Evolutionary conservation across 228 moss, liverwort and hornwort species (phyloP).

Genomic region (Sphagnum magellanicum): DNA sequence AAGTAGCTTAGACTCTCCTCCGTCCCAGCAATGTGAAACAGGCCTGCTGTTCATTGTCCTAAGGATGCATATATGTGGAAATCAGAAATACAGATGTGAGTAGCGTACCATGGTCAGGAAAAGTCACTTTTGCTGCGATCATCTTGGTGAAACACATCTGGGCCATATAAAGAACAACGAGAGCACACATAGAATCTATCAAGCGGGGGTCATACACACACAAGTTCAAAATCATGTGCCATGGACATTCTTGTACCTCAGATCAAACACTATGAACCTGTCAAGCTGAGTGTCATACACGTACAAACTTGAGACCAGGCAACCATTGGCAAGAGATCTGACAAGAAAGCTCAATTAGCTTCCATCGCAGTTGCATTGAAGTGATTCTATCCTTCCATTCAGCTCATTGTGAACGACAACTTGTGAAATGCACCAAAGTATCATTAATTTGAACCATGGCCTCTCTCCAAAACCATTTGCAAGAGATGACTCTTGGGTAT

Average conservation of each 20-base stretch:
- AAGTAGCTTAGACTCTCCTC: slow-evolving; percentile 56
- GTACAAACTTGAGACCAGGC: slow-evolving; percentile 28
- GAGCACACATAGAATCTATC: neutral
- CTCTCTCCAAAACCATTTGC: neutral
- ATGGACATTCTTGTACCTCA: slow-evolving; percentile 20
- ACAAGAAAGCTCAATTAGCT: slow-evolving; percentile 71
- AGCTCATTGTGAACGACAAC: slow-evolving; percentile 27
- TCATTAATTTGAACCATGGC: neutral
- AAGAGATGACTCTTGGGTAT: too few species aligned
- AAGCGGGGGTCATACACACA: neutral
- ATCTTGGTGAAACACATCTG: neutral
- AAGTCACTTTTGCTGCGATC: neutral
- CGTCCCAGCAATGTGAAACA: slow-evolving; percentile 83
- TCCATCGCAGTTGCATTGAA: slow-evolving; percentile 70
- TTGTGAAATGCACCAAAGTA: slow-evolving; percentile 16
- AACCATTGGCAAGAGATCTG: slow-evolving; percentile 16
- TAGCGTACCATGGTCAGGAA: too few species aligned
- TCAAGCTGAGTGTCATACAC: slow-evolving; percentile 72
- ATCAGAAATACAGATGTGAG: too few species aligned
- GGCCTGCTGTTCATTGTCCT: slow-evolving; percentile 32
- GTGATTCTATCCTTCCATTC: slow-evolving; percentile 35
- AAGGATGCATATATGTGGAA: neutral
- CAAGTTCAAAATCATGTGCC: too few species aligned
- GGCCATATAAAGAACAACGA: neutral
- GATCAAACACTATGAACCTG: slow-evolving; percentile 57